A percentile compares a stretch with the other conserved stretches of the same genome.
These are phyloP conservation scores for Arthrocladium fulminans DNA, from an alignment of 2,329 filamentous ascomycete genomes.

Conservation along the genomic window DNA sequence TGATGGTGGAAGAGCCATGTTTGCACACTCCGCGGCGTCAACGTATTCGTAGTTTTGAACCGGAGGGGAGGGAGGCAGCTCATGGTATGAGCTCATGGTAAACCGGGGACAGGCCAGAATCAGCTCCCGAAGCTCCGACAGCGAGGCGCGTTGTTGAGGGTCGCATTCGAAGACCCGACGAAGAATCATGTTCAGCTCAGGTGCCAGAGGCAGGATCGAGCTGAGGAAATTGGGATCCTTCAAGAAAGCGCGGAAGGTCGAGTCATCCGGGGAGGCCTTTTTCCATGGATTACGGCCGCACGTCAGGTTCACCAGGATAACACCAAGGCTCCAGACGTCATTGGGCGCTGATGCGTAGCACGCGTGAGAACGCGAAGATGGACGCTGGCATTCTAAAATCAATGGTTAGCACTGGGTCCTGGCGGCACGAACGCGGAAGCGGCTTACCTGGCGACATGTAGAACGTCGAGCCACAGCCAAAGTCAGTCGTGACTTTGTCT, in stretches of 20 bases:
- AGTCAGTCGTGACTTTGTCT: conserved; percentile 77
- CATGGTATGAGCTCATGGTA: conserved; percentile 41
- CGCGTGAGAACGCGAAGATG: conserved; percentile 57
- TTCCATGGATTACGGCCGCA: conserved; percentile 99
- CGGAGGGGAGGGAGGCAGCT: conserved; percentile 32
- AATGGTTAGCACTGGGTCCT: conserved; percentile 20
- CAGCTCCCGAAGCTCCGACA: conserved; percentile 66
- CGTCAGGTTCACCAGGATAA: conserved; percentile 93
- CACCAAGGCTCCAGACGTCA: conserved; percentile 96
- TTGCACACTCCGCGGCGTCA: conserved; percentile 29
- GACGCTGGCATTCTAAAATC: conserved; percentile 74
- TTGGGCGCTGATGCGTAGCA: conserved; percentile 90
- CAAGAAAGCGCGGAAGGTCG: conserved; percentile 85
- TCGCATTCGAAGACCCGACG: conserved; percentile 79
- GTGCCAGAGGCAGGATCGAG: conserved; percentile 82
- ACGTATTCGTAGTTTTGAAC: conserved; percentile 26
- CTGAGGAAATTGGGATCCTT: conserved; percentile 80
- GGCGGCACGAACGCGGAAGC: conserved; percentile 4
- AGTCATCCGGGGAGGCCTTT: conserved; percentile 84
- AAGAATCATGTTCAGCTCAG: conserved; percentile 81
- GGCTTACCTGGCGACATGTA: conserved; percentile 97
- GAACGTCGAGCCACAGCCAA: conserved; percentile 95
- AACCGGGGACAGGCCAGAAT: conserved; percentile 71
- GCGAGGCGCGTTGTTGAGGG: conserved; percentile 70
- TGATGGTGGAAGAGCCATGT: conserved; percentile 29